phyloP scores from a whole-genome alignment of 495 filamentous ascomycete genomes.

The Staphylotrichum longicolle region DNA sequence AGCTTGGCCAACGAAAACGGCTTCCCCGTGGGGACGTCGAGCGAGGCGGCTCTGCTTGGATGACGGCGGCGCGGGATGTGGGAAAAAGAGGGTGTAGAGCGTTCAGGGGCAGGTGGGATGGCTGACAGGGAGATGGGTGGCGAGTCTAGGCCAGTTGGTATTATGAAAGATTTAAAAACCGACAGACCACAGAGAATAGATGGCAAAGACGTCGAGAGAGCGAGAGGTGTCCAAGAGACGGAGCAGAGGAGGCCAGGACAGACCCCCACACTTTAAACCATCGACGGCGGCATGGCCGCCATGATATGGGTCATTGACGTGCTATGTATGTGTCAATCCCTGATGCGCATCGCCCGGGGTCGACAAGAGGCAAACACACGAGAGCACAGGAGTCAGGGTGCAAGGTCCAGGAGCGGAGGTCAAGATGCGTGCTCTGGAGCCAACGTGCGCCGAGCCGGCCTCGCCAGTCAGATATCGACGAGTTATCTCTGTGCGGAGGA shows the following conservation, averaged over 20 bases:
- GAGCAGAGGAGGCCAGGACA: constrained; percentile 20
- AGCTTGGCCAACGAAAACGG: constrained; percentile 26
- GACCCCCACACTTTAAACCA: constrained; percentile 34
- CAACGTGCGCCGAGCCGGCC: constrained; percentile 22
- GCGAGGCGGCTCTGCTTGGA: constrained; percentile 22
- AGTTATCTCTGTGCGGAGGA: constrained; percentile 34
- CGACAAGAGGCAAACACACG: constrained; percentile 18
- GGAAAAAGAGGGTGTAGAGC: constrained; percentile 13
- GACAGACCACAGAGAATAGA: too few relatives aligned
- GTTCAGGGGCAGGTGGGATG: background rate
- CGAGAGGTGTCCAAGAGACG: constrained; percentile 13
- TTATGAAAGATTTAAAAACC: background rate
- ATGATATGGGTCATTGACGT: constrained; percentile 33
- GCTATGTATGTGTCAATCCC: constrained; percentile 34
- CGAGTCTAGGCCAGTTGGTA: background rate
- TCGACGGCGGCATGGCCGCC: constrained; percentile 30
- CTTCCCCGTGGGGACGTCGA: constrained; percentile 30
- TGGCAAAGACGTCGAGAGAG: constrained; percentile 2
- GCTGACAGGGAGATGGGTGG: constrained; percentile 5
- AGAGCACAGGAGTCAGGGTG: constrained; percentile 16
- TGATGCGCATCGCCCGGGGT: constrained; percentile 26
- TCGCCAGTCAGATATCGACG: constrained; percentile 38
- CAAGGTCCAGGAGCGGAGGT: constrained; percentile 27
- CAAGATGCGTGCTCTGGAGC: constrained; percentile 24
- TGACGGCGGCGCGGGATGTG: constrained; percentile 19